Percentiles rank a stretch among this genome's conserved stretches.
Evolutionary conservation across 768 basidiomycete genomes (phyloP).

Genomic region (Leccinum disarticulatum): DNA sequence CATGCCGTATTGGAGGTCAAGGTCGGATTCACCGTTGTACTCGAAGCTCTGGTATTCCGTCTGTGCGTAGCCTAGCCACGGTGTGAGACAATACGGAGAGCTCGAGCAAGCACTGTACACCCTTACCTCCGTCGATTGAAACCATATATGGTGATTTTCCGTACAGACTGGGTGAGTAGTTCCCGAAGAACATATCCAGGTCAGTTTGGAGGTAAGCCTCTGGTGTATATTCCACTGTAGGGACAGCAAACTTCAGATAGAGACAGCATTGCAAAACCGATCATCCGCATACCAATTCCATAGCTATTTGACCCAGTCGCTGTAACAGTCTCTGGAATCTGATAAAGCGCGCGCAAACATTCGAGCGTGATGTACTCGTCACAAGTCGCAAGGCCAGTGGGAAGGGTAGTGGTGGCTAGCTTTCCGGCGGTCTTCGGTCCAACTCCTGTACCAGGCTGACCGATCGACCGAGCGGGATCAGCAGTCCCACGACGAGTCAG

Average conservation of each 20-base stretch:
- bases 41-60: slow-evolving; percentile 8
- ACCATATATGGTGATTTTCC: slow-evolving; percentile 29
- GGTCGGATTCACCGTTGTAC: slow-evolving; percentile 32
- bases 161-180: slow-evolving; percentile 23
- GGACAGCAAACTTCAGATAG: background rate
- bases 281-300: background rate
- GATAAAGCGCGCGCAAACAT: slow-evolving; percentile 33
- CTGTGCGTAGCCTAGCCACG: background rate
- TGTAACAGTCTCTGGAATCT: slow-evolving; percentile 8
- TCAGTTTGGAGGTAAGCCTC: slow-evolving; percentile 32
- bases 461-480: background rate
- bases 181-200: slow-evolving; percentile 30
- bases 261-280: background rate
- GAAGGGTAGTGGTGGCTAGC: slow-evolving; percentile 2
- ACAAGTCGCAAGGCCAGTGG: slow-evolving; percentile 20
- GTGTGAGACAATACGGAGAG: slow-evolving; percentile 4
- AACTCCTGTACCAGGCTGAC: background rate
- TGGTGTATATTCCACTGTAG: slow-evolving; percentile 34
- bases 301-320: slow-evolving; percentile 25
- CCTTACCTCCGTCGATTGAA: slow-evolving; percentile 34
- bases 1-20: slow-evolving; percentile 36
- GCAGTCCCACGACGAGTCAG: slow-evolving; percentile 12
- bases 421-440: slow-evolving; percentile 25
- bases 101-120: background rate
- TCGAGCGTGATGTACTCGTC: slow-evolving; percentile 30